Conservation (phyloP, 2,329 filamentous ascomycete genomes). For the Nemania abortiva region DNA sequence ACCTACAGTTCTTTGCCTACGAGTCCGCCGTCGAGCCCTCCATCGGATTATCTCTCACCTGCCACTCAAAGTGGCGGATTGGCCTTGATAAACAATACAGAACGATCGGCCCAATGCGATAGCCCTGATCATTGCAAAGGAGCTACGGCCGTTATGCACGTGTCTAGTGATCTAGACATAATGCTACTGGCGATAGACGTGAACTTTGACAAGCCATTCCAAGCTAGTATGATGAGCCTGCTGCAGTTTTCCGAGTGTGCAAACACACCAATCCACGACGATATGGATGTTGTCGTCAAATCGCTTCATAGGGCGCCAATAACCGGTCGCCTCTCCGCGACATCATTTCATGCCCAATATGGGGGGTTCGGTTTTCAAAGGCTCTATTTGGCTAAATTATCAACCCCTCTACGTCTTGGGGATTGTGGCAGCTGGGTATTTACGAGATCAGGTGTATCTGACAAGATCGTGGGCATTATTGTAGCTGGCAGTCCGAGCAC, state of each 20-base stretch:
- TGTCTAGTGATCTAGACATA: neutral
- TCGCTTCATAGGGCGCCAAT: neutral
- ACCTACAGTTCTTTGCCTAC: neutral
- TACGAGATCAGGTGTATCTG: neutral
- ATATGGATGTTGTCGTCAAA: neutral
- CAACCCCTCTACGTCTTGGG: neutral
- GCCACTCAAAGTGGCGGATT: neutral
- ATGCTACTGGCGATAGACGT: neutral
- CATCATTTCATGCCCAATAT: neutral
- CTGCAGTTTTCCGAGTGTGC: neutral
- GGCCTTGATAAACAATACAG: neutral
- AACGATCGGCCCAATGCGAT: neutral
- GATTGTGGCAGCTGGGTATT: slow-evolving; percentile 1
- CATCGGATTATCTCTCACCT: neutral
- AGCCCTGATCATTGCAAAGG: neutral
- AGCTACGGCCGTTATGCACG: neutral
- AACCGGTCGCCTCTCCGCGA: neutral
- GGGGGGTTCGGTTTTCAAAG: neutral
- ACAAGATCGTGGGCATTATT: neutral
- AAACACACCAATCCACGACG: neutral
- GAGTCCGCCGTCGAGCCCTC: neutral
- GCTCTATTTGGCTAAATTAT: neutral
- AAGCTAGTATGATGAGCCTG: neutral
- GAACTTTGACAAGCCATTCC: neutral
- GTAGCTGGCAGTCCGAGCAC: neutral